phyloP scores from a whole-genome alignment of 495 filamentous ascomycete genomes.

The Aspergillus bridgeri region DNA sequence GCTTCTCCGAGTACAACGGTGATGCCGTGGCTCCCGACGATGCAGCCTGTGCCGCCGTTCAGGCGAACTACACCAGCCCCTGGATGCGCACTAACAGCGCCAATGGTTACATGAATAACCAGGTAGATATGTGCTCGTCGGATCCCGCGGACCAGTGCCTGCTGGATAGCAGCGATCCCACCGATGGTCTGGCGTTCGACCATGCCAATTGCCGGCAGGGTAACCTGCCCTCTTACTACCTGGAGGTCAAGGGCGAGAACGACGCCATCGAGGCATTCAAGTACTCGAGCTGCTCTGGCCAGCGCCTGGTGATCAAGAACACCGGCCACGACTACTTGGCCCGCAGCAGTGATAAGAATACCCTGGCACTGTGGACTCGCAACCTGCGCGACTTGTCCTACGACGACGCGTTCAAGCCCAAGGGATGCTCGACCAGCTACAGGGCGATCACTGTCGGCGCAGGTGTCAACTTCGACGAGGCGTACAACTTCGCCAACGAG shows the following conservation, averaged over 20 bases:
- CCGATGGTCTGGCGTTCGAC: conserved; percentile 14
- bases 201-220: conserved; percentile 17
- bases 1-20: conserved; percentile 35
- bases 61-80: conserved; percentile 29
- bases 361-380: conserved; percentile 53
- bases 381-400: conserved; percentile 35
- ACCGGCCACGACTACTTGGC: conserved; percentile 53
- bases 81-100: conserved; percentile 25
- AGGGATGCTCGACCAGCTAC: conserved; percentile 29
- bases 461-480: conserved; percentile 46
- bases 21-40: conserved; percentile 17
- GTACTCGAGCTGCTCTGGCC: conserved; percentile 17
- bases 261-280: conserved; percentile 17
- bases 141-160: conserved; percentile 35
- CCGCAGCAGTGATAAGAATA: conserved; percentile 49
- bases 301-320: conserved; percentile 47
- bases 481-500: conserved; percentile 34
- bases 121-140: conserved; percentile 37
- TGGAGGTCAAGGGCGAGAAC: conserved; percentile 12
- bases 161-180: conserved; percentile 28
- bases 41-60: conserved; percentile 25
- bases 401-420: conserved; percentile 15
- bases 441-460: conserved; percentile 46
- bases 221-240: conserved; percentile 18
- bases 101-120: conserved; percentile 36